A percentile compares a stretch with the other conserved stretches of the same genome.
These are phyloP conservation scores for Vachellia collinsii DNA, from an alignment of 306 rosid species.

Conservation along the genomic window DNA sequence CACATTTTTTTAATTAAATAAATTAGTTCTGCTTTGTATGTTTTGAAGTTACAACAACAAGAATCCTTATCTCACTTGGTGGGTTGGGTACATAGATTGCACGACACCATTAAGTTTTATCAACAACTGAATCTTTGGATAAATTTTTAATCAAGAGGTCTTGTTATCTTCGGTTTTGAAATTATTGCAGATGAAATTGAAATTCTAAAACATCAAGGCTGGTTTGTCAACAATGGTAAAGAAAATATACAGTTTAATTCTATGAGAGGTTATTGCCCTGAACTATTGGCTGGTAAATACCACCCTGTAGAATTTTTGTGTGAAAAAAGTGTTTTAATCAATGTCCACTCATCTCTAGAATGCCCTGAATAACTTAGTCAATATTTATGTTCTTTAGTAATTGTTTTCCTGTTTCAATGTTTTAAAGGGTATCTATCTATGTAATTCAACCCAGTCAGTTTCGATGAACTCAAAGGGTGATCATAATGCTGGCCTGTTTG, in stretches of 20 bases:
- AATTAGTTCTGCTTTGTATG: no score
- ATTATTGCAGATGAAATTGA: background rate
- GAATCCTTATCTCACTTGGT: no score
- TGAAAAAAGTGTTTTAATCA: slow-evolving; percentile 49
- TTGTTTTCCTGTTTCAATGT: background rate
- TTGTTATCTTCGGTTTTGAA: no score
- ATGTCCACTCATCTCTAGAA: slow-evolving; percentile 48
- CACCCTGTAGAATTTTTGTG: slow-evolving; percentile 37
- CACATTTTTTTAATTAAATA: no score
- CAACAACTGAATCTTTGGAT: no score
- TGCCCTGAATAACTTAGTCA: background rate
- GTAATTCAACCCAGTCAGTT: background rate
- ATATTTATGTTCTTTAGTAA: background rate
- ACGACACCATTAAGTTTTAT: no score
- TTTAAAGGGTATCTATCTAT: background rate
- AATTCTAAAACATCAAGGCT: background rate
- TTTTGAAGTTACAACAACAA: no score
- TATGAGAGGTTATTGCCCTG: background rate
- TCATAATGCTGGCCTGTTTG: background rate
- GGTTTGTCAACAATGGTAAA: background rate
- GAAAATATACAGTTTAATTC: background rate
- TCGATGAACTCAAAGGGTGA: background rate
- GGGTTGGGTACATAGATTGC: no score
- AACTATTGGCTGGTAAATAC: background rate
- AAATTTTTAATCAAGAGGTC: no score